A percentile compares a stretch with the other conserved stretches of the same genome.
Conservation (phyloP, 345 rosid genomes). For the Boechera divaricarpa region DNA sequence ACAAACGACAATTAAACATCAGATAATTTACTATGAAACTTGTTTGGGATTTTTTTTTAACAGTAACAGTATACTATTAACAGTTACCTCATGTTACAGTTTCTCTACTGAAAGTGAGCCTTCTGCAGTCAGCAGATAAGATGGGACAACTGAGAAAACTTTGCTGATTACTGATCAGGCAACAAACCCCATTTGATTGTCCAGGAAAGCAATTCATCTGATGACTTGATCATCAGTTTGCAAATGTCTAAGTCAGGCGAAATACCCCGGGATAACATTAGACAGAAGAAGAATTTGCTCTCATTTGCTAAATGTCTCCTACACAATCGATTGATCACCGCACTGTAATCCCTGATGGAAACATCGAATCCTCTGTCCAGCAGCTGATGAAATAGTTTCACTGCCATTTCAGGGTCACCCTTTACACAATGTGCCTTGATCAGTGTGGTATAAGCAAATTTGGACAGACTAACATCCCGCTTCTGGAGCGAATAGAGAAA, state of each 20-base stretch:
- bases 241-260: slow-evolving; percentile 68
- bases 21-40: background rate
- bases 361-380: slow-evolving; percentile 62
- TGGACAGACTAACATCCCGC: slow-evolving; percentile 45
- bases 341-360: slow-evolving; percentile 68
- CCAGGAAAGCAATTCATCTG: slow-evolving; percentile 52
- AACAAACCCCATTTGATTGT: slow-evolving; percentile 58
- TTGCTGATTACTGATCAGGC: slow-evolving; percentile 38
- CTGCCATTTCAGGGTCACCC: slow-evolving; percentile 59
- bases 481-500: slow-evolving; percentile 57
- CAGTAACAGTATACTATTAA: background rate
- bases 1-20: background rate
- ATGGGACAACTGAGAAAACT: slow-evolving; percentile 12
- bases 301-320: slow-evolving; percentile 50
- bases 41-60: background rate
- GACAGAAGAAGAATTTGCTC: slow-evolving; percentile 56
- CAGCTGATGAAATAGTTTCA: slow-evolving; percentile 55
- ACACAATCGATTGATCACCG: slow-evolving; percentile 76
- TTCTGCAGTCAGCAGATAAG: slow-evolving; percentile 31
- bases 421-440: slow-evolving; percentile 79
- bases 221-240: slow-evolving; percentile 54
- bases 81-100: slow-evolving; percentile 24
- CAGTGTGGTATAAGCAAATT: slow-evolving; percentile 66
- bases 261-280: slow-evolving; percentile 63
- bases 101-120: slow-evolving; percentile 18